Conservation (phyloP, 2,329 filamentous ascomycete species). For the Epichloe festucae region DNA sequence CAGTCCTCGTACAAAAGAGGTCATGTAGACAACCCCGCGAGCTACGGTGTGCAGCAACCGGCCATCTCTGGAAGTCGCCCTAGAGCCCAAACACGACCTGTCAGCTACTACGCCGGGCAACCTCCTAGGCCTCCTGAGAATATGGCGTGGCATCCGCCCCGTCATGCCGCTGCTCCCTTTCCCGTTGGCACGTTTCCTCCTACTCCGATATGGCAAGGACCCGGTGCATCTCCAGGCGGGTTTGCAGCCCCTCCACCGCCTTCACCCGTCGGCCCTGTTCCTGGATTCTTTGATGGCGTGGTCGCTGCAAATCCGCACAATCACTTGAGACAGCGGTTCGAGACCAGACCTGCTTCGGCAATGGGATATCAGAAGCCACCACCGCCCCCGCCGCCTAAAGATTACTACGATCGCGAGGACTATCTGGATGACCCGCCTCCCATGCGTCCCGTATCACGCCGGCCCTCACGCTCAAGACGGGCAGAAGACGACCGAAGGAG, state of each 20-base stretch:
- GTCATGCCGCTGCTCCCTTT: slow-evolving; percentile 11
- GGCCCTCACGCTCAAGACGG: slow-evolving; percentile 29
- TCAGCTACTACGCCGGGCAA: slow-evolving; percentile 24
- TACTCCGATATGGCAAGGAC: slow-evolving; percentile 13
- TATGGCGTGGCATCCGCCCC: slow-evolving; percentile 16
- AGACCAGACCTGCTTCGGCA: slow-evolving; percentile 23
- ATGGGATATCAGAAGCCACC: slow-evolving; percentile 23
- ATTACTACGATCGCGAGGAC: slow-evolving; percentile 24
- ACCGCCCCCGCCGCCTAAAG: slow-evolving; percentile 5
- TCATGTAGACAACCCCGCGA: slow-evolving; percentile 22
- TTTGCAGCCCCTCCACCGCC: slow-evolving; percentile 14
- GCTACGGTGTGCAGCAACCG: slow-evolving; percentile 23
- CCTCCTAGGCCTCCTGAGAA: slow-evolving; percentile 12
- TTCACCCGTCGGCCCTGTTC: slow-evolving; percentile 15
- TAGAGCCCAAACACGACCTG: slow-evolving; percentile 20
- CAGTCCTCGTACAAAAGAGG: slow-evolving; percentile 17
- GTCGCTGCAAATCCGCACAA: slow-evolving; percentile 11
- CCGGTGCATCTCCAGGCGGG: slow-evolving; percentile 14
- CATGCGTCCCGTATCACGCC: slow-evolving; percentile 22
- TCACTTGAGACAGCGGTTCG: slow-evolving; percentile 22
- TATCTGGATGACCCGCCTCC: slow-evolving; percentile 27
- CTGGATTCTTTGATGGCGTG: slow-evolving; percentile 18
- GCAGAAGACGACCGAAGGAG: slow-evolving; percentile 30
- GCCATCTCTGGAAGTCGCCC: slow-evolving; percentile 19
- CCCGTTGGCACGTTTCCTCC: slow-evolving; percentile 20